Base-by-base conservation (phyloP, 306 rosid genomes). In the Dalbergia cochinchinensis region DNA sequence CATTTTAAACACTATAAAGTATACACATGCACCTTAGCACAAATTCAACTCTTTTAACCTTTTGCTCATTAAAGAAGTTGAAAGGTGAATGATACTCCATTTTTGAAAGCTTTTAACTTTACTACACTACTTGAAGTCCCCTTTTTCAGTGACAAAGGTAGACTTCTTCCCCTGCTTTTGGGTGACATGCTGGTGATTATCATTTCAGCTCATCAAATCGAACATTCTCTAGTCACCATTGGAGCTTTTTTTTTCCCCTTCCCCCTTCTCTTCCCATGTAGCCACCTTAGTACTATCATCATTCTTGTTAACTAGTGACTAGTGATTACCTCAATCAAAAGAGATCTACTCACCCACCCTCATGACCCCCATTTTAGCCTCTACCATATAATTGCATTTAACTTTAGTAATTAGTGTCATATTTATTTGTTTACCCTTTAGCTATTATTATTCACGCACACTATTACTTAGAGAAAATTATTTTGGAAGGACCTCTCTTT, bases 131-230 rank as follows among this genome's bases (percentile, higher is more conserved):
- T 58, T 0, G 22, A 35, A 64, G 70, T n/a, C 22, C 37, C 42
- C 69, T 87, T 83, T 76, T 65, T 44, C 6, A 35, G 42, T 19
- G 78, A 60, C 71, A 80, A 67, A 53, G 44, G 67, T 48, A 65
- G 67, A 79, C 14, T 73, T 72, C 67, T 58, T 78, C 65, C 8
- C 68, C 70, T 10, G n/a, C 83, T 85, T 87, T 87, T 75, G 65
- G 83, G 86, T 41, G 88, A 83, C 88, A 84, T 65, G 66, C 62
- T 58, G 14, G 39, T 48, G 78, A 77, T 77, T 50, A 87, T 57
- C 65, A 58, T 20, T 83, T 65, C 86, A 75, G 0, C 82, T 78
- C 84, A 82, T 90, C 90, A 84, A 84, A 84, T 86, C 85, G 83
- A 82, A 70, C 80, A 70, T 69, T 82, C 77, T 78, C 68, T 10